Conservation (phyloP, 345 rosid species). For the Pelargonium nanum region DNA sequence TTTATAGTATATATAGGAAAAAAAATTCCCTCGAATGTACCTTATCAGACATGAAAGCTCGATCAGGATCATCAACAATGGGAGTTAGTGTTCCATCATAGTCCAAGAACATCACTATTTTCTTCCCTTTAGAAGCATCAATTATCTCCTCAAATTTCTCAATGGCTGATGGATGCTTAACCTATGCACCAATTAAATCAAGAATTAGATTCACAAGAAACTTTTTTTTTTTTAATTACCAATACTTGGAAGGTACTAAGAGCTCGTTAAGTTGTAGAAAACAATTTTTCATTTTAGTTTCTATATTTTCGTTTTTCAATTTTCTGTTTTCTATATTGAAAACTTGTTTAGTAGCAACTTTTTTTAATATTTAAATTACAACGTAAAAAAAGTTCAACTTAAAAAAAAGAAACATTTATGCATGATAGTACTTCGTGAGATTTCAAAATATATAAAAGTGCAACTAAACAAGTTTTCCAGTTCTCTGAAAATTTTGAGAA, state of each 20-base stretch:
- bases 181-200: slow-evolving; percentile 7
- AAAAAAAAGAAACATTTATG: too few species aligned
- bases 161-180: slow-evolving; percentile 30
- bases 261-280: too few species aligned
- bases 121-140: slow-evolving; percentile 24
- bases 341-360: too few species aligned
- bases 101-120: slow-evolving; percentile 36
- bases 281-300: too few species aligned
- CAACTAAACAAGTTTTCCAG: too few species aligned
- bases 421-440: too few species aligned
- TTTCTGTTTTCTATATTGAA: too few species aligned
- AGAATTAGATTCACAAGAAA: neutral
- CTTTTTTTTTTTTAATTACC: neutral
- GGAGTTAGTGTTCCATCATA: slow-evolving; percentile 39
- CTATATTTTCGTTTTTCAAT: too few species aligned
- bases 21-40: slow-evolving; percentile 11
- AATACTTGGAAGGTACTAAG: neutral
- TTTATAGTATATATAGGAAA: neutral
- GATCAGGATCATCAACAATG: slow-evolving; percentile 36
- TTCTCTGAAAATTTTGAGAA: too few species aligned
- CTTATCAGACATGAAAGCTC: slow-evolving; percentile 34
- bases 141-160: slow-evolving; percentile 27
- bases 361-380: too few species aligned
- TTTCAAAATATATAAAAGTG: too few species aligned
- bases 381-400: too few species aligned